Evolutionary conservation across 306 rosid species (phyloP), one percentile per base, ranked within the genome.

Genomic region (Inga laurina): DNA sequence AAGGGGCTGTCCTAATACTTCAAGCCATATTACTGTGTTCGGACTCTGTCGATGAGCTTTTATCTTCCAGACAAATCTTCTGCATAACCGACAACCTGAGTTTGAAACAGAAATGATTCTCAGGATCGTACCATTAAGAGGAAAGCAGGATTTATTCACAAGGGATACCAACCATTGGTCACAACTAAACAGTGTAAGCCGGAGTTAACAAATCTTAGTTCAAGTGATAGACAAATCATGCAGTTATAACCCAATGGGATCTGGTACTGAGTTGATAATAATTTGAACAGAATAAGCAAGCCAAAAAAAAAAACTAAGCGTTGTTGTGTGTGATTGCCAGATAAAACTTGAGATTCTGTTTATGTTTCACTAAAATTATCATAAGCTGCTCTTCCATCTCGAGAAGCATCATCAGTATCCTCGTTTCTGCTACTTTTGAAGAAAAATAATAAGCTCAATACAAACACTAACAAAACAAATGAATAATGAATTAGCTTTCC

Each of bases 21-120:
- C 83, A 90, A 57, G 84, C 52, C 88, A 86, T 62, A 86, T 93
- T 93, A 82, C 98, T 92, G 89, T 1, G 95, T 93, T 64, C 94
- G 92, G 56, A 92, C 90, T 83, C 88, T 90, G 83, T 95, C 98
- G 76, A 93, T 88, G 59, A 95, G 98, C 97, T 92, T 93, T 88
- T 93, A 94, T 86, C 97, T 88, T 85, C 99, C 99, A 6, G 97
- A 89, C 78, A 92, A 91, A 86, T 95, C 97, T 82, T 96, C 98
- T 85, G 93, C 99, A 44, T 90, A 91, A 84, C 94, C 78, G 74
- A 91, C 97, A 75, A 96, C 93, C 99, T 96, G 91, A 88, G 84
- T 78, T 79, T 72, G 78, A 35, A 69, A 74, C 45, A 86, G 57
- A 41, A 43, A 13, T 67, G 43, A 15, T 62, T 81, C 65, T 78